Conservation (phyloP, 129 eudicot genomes). For the Saposhnikovia divaricata region DNA sequence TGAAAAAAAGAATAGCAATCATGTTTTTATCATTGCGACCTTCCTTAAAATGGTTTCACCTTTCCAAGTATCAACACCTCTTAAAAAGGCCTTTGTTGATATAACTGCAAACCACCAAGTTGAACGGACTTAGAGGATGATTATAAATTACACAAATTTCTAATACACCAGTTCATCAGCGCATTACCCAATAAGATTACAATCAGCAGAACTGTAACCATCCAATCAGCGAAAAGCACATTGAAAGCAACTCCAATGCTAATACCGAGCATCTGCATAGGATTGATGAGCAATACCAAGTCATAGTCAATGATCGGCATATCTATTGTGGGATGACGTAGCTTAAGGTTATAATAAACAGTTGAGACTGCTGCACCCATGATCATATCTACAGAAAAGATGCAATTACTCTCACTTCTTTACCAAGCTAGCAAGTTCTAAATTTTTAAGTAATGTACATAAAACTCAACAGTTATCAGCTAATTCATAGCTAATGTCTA, state of each 20-base stretch:
- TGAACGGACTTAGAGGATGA: slow-evolving; percentile 2
- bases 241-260: slow-evolving; percentile 85
- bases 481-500: too few species aligned
- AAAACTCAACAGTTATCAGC: background rate
- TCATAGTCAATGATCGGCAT: slow-evolving; percentile 93
- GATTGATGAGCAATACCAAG: slow-evolving; percentile 80
- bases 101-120: slow-evolving; percentile 45
- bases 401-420: slow-evolving; percentile 4
- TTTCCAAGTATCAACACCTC: slow-evolving; percentile 96
- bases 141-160: background rate
- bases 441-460: background rate
- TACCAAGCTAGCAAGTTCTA: too few species aligned
- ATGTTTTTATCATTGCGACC: slow-evolving; percentile 22
- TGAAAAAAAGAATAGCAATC: background rate
- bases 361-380: slow-evolving; percentile 91
- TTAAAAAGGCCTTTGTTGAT: slow-evolving; percentile 65
- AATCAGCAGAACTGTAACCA: slow-evolving; percentile 83
- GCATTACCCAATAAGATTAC: slow-evolving; percentile 66
- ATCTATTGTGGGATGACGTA: slow-evolving; percentile 78
- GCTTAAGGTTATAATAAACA: too few species aligned
- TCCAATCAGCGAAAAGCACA: slow-evolving; percentile 94
- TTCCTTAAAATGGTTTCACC: slow-evolving; percentile 71
- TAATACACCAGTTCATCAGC: background rate
- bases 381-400: slow-evolving; percentile 56
- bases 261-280: slow-evolving; percentile 87